Percentiles rank a stretch among this genome's conserved stretches.
These are phyloP conservation scores for Anastatica hierochuntica DNA, from an alignment of 345 rosid genomes.

Conservation along the genomic window DNA sequence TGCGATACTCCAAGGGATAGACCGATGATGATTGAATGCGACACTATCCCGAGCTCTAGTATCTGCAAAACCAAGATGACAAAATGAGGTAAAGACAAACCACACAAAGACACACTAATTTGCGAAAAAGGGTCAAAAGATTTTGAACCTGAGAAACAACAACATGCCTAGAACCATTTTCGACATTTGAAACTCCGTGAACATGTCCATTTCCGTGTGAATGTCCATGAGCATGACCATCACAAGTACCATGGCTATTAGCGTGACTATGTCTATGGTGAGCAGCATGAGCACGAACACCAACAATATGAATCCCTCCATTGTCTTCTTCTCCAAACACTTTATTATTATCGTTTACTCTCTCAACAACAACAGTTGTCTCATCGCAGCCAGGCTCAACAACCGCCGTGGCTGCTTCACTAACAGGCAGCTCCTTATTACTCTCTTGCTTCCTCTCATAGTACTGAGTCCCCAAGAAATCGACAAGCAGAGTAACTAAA, in stretches of 20 bases:
- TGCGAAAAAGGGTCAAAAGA: too few relatives aligned
- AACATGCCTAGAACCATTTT: constrained; percentile 52
- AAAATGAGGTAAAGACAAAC: neutral
- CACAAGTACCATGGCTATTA: constrained; percentile 42
- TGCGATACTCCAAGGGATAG: constrained; percentile 77
- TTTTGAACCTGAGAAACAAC: constrained; percentile 72
- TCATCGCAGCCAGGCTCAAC: too few relatives aligned
- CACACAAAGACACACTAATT: too few relatives aligned
- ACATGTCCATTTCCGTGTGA: constrained; percentile 5
- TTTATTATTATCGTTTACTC: constrained; percentile 26
- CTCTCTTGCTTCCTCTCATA: constrained; percentile 73
- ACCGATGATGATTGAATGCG: constrained; percentile 85
- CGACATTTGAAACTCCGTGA: constrained; percentile 35
- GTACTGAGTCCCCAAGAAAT: constrained; percentile 84
- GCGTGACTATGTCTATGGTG: constrained; percentile 72
- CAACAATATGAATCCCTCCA: constrained; percentile 85
- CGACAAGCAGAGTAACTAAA: constrained; percentile 58
- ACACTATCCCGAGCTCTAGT: constrained; percentile 87
- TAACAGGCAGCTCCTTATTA: constrained; percentile 14
- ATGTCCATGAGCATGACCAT: constrained; percentile 23
- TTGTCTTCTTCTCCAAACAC: constrained; percentile 79
- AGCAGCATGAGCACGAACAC: constrained; percentile 84
- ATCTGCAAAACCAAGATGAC: constrained; percentile 29
- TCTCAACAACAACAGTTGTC: constrained; percentile 9
- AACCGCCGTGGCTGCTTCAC: too few relatives aligned